Base-by-base conservation (phyloP, 2,329 filamentous ascomycete species). In the Thermothelomyces thermophilus region DNA sequence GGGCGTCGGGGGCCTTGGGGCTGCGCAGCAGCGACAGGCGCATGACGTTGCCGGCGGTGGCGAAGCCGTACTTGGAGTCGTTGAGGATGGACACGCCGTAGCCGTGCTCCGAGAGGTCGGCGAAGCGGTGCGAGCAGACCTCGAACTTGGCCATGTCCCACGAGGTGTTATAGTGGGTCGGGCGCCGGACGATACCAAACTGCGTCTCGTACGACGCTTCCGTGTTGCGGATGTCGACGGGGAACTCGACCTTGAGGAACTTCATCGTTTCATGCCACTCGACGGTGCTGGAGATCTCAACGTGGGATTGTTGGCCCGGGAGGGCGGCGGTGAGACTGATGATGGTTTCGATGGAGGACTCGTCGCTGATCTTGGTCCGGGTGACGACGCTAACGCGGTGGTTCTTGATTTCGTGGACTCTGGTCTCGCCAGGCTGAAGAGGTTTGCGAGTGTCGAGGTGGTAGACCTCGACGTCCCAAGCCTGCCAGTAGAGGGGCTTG, bases 171-270 rank as follows among this genome's bases (percentile, higher is more conserved):
- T 96, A 97, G 70, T 98, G 93, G 0, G 93, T 98, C 2, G 93
- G 91, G 26, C 93, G 81, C 58, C 82, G 82, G 55, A 93, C 84
- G 59, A 96, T 82, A 59, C 91, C 91, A 63, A 88, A 97, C 62
- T 95, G 90, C 7, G 89, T 95, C 68, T 98, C 93, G 66, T 98
- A 98, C 11, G 83, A 87, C 28, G 93, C 93, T 68, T 96, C 90
- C 0, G 86, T 95, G 68, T 91, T 96, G 59, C 83, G 80, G 56
- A 97, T 77, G 62, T 94, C 85, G 55, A 96, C 90, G 0, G 93
- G 91, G 70, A 98, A 98, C 66, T 98, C 93, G 44, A 97, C 91
- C 74, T 98, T 98, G 63, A 98, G 79, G 75, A 97, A 97, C 65
- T 93, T 95, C 85, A 93, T 96, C 11, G 82, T 89, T 68, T 98